Conservation (phyloP, 73 alveolate genomes). For the Paramecium sexaurelia region DNA sequence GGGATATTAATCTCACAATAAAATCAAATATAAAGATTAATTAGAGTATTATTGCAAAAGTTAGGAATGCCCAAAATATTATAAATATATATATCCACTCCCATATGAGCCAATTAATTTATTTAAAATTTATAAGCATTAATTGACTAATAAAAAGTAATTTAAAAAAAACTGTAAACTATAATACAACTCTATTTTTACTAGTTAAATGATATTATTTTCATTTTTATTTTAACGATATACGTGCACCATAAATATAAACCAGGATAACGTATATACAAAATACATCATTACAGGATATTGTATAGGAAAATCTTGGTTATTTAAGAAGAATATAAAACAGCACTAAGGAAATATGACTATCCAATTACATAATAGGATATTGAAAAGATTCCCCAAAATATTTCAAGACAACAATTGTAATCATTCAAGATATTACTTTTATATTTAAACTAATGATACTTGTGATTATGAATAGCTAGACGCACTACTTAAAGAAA, state of each 20-base stretch:
- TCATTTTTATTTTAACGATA: neutral
- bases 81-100: constrained; percentile 1
- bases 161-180: neutral
- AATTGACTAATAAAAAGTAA: neutral
- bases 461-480: constrained; percentile 27
- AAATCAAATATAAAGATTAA: neutral
- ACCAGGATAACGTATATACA: neutral
- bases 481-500: neutral
- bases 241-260: neutral
- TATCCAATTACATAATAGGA: neutral
- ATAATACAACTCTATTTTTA: neutral
- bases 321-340: neutral
- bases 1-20: neutral
- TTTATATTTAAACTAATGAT: neutral
- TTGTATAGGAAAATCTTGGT: neutral
- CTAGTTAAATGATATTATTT: neutral
- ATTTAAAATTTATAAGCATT: neutral
- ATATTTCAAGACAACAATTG: neutral
- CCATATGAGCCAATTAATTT: neutral
- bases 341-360: neutral
- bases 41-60: neutral
- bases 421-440: neutral
- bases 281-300: neutral
- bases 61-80: neutral
- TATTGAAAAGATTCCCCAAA: constrained; percentile 16